Evolutionary conservation across 495 filamentous ascomycete genomes (phyloP).

Genomic region (Annulohypoxylon maeteangense): DNA sequence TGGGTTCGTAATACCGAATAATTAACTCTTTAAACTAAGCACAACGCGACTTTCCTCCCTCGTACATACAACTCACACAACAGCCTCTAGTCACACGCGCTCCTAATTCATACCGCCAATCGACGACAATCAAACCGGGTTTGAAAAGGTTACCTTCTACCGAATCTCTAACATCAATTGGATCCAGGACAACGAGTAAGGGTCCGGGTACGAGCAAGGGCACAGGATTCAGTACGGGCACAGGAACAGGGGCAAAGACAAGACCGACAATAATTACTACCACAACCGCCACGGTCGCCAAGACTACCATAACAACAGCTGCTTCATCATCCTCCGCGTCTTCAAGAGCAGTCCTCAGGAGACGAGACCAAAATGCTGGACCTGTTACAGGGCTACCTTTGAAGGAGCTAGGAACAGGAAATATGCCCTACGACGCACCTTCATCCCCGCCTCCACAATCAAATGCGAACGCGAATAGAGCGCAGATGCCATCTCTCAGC

Average conservation of each 20-base stretch:
- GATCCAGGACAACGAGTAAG: constrained; percentile 12
- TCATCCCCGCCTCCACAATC: constrained; percentile 39
- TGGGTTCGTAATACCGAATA: constrained; percentile 34
- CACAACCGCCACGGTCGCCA: constrained; percentile 26
- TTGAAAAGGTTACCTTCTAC: constrained; percentile 23
- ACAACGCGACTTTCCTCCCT: constrained; percentile 40
- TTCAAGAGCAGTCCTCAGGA: constrained; percentile 44
- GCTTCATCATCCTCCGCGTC: constrained; percentile 20
- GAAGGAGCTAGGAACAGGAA: constrained; percentile 50
- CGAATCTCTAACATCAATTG: constrained; percentile 34
- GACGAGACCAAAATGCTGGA: constrained; percentile 57
- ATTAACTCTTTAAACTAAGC: constrained; percentile 32
- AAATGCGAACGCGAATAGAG: constrained; percentile 45
- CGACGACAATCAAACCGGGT: constrained; percentile 12
- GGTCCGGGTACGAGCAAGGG: background rate
- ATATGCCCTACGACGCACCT: constrained; percentile 42
- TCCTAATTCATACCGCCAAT: constrained; percentile 10
- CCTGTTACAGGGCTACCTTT: constrained; percentile 39
- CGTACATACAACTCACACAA: constrained; percentile 23
- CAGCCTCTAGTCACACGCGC: constrained; percentile 1
- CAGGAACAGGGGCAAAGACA: constrained; percentile 27
- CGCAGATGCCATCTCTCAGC: constrained; percentile 54
- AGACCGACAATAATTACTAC: constrained; percentile 38
- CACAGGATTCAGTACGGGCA: constrained; percentile 3
- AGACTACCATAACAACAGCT: constrained; percentile 30